Conservation (phyloP, 768 basidiomycete genomes). For the Cubamyces lactineus region DNA sequence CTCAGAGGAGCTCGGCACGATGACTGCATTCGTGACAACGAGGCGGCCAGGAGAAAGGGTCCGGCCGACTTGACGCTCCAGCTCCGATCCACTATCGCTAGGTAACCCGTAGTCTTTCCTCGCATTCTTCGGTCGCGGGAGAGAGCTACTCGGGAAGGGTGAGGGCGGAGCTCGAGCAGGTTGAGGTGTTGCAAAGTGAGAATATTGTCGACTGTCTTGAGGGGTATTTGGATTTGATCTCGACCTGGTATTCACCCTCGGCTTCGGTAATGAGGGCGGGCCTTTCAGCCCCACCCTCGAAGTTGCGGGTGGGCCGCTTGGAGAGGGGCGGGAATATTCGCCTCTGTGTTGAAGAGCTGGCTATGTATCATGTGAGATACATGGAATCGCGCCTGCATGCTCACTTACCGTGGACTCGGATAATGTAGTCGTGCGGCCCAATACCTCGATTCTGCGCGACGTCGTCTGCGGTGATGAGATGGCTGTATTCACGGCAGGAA, state of each 20-base stretch:
- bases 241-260: background rate
- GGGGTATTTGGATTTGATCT: conserved; percentile 23
- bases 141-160: background rate
- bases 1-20: conserved; percentile 32
- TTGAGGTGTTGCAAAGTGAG: conserved; percentile 17
- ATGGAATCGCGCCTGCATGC: too few relatives aligned
- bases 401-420: too few relatives aligned
- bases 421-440: too few relatives aligned
- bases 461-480: background rate
- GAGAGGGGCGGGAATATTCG: too few relatives aligned
- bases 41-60: conserved; percentile 23
- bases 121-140: conserved; percentile 2
- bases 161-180: conserved; percentile 3
- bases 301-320: background rate
- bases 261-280: background rate
- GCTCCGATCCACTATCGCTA: conserved; percentile 31
- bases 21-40: conserved; percentile 31
- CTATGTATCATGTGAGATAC: too few relatives aligned
- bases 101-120: background rate
- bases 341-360: too few relatives aligned
- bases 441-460: too few relatives aligned
- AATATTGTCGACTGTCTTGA: background rate
- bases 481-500: background rate
- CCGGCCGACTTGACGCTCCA: conserved; percentile 24
- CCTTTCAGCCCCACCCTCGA: background rate